Percentiles rank a stretch among this genome's conserved stretches.
These are phyloP conservation scores for Dendrobium huoshanense DNA, from an alignment of 106 monocot genomes.

Conservation along the genomic window DNA sequence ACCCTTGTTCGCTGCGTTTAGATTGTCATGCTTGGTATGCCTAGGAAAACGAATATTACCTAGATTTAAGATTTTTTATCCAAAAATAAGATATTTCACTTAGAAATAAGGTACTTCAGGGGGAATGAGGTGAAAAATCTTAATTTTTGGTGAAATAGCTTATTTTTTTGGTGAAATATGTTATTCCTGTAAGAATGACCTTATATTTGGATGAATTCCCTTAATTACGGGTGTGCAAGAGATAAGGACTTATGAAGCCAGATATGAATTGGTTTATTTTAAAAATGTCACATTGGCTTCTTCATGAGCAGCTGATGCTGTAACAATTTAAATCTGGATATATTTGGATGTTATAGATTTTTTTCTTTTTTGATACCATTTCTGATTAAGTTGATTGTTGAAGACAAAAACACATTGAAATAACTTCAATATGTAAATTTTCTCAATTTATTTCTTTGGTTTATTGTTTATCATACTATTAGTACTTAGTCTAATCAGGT, in stretches of 20 bases:
- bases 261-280: background rate
- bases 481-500: background rate
- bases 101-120: background rate
- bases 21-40: too few relatives aligned
- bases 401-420: background rate
- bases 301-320: background rate
- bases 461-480: background rate
- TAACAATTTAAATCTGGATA: background rate
- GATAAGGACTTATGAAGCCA: background rate
- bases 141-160: background rate
- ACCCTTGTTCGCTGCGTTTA: too few relatives aligned
- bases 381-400: background rate
- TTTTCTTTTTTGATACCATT: background rate
- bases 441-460: background rate
- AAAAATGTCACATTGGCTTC: background rate
- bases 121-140: background rate
- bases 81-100: too few relatives aligned
- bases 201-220: background rate
- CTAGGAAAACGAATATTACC: too few relatives aligned
- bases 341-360: background rate
- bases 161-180: background rate
- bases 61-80: too few relatives aligned
- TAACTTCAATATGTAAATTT: background rate
- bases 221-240: too few relatives aligned
- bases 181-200: background rate